Base-by-base conservation (phyloP, 2,329 filamentous ascomycete genomes). In the Verticillium nonalfalfae region DNA sequence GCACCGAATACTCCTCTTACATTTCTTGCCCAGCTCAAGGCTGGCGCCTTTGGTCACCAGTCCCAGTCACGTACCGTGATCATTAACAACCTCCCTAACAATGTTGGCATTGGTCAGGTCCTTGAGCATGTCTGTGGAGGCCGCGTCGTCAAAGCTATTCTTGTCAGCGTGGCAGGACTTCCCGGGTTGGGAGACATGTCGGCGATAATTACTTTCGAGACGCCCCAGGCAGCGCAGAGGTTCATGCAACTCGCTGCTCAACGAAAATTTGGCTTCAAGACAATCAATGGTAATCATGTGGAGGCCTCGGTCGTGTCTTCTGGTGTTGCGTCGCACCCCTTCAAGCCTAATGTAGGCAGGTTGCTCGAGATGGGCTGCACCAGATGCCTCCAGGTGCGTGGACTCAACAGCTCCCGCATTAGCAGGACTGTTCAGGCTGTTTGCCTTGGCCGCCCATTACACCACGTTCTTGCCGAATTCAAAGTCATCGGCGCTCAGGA, bases 51-150 rank as follows among this genome's bases (percentile, higher is more conserved):
- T 26, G 45, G 45, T 13, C 2, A 52, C 21, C 18, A n/a, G 11
- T 3, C 45, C 13, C n/a, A 56, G 4, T 65, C 59, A 21, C 61
- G 63, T 2, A 56, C 40, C 2, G 57, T 65, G 50, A 63, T 65
- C 18, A 62, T 65, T 39, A 56, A 61, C 39, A 58, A 60, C 9
- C 35, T 65, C 26, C 63, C 64, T 3, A 45, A 61, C 11, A 39
- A 26, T 2, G n/a, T 57, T 1, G 62, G 64, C 10, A 21, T 65
- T 26, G 55, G 60, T 33, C 45, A 45, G 13, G 54, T 64, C 31
- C 36, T 65, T 18, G 57, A 63, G 14, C 62, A 65, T 26, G 57
- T 65, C 21, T 61, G 60, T 5, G 62, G 62, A 3, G 63, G 62
- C 15, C 50, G 34, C 5, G 56, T 65, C 15, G 45, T 65, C 39